These are phyloP conservation scores for Oenanthe javanica DNA, from an alignment of 140 eudicot species.

Conservation along the genomic window DNA sequence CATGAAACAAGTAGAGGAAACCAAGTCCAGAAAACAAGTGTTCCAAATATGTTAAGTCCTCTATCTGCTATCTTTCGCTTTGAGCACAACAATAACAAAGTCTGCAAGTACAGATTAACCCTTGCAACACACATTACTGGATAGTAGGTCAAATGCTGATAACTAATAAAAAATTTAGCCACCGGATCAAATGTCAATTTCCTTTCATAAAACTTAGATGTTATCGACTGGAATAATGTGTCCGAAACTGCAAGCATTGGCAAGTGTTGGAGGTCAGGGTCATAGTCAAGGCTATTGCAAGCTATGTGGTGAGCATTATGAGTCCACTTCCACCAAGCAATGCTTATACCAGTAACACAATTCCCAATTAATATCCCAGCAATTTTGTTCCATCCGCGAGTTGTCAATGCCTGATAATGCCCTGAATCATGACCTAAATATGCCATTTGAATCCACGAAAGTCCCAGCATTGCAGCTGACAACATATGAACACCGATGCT, in stretches of 20 bases:
- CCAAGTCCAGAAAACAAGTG: constrained; percentile 48
- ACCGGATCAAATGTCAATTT: constrained; percentile 29
- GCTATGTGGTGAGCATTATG: constrained; percentile 96
- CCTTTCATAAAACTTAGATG: constrained; percentile 36
- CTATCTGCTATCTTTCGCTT: constrained; percentile 35
- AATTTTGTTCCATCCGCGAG: constrained; percentile 23
- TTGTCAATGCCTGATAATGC: constrained; percentile 39
- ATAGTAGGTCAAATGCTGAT: constrained; percentile 42
- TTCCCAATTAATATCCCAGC: constrained; percentile 40
- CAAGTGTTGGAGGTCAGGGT: constrained; percentile 54
- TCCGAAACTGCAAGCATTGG: constrained; percentile 67
- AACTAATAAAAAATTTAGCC: constrained; percentile 33
- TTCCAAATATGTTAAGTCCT: constrained; percentile 35
- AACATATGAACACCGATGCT: constrained; percentile 26
- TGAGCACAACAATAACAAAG: constrained; percentile 37
- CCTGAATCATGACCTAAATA: constrained; percentile 58
- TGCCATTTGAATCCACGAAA: constrained; percentile 41
- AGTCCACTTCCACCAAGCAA: constrained; percentile 99
- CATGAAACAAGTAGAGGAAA: constrained; percentile 56
- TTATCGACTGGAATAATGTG: constrained; percentile 24
- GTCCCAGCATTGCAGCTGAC: constrained; percentile 31
- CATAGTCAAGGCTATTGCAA: constrained; percentile 69
- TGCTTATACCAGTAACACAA: constrained; percentile 73
- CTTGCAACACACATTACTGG: constrained; percentile 49
- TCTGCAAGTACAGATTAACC: constrained; percentile 43